These are phyloP conservation scores for Solanum acaule DNA, from an alignment of 257 asterid genomes.

Conservation along the genomic window DNA sequence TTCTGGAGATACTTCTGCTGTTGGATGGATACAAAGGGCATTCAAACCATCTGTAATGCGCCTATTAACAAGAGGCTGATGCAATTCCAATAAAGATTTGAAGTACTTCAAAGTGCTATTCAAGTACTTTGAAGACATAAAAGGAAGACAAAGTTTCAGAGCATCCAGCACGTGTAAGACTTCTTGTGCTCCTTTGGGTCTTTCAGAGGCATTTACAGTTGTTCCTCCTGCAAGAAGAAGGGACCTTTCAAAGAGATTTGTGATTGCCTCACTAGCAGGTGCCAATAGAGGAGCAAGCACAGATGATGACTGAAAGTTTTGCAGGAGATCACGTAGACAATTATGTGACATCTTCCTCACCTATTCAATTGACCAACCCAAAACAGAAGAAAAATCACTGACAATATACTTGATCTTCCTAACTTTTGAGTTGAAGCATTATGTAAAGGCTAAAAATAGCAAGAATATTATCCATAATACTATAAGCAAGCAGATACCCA, in stretches of 20 bases:
- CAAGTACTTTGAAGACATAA: conserved; percentile 52
- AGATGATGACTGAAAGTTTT: conserved; percentile 33
- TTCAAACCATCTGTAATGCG: conserved; percentile 61
- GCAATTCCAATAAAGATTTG: conserved; percentile 67
- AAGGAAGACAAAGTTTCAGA: conserved; percentile 64
- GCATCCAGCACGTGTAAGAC: conserved; percentile 78
- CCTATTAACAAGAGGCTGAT: conserved; percentile 55
- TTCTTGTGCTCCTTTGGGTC: conserved; percentile 69
- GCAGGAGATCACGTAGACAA: conserved; percentile 50
- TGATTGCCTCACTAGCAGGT: conserved; percentile 75
- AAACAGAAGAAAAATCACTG: background rate
- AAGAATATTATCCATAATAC: background rate
- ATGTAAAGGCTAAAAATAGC: background rate
- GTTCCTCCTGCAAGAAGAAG: conserved; percentile 89
- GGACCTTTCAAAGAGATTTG: conserved; percentile 57
- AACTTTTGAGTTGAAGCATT: background rate
- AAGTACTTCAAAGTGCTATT: conserved; percentile 53
- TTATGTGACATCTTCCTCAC: conserved; percentile 64
- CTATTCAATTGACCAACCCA: conserved; percentile 23
- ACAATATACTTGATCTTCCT: background rate
- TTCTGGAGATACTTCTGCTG: conserved; percentile 59
- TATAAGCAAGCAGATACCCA: background rate
- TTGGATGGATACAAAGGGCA: conserved; percentile 55
- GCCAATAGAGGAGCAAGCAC: conserved; percentile 30
- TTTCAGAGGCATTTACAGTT: conserved; percentile 41